These are phyloP conservation scores for Geosmithia morbida DNA, from an alignment of 2,329 filamentous ascomycete genomes.

Conservation along the genomic window DNA sequence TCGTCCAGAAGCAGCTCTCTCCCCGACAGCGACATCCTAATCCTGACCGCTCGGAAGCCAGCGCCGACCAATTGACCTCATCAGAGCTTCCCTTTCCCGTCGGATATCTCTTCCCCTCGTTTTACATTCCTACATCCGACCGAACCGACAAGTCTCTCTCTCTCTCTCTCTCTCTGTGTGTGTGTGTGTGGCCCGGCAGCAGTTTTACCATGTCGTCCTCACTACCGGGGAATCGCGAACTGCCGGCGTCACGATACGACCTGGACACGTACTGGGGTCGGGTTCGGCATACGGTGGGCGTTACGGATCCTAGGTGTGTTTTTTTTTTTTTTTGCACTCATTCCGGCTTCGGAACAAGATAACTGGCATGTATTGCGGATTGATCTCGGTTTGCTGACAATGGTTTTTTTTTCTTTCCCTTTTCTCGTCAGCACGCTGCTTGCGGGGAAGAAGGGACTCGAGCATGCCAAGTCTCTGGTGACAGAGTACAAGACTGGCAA, in stretches of 20 bases:
- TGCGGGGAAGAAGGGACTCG: slow-evolving; percentile 62
- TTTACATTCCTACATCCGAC: too few species aligned
- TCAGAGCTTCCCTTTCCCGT: too few species aligned
- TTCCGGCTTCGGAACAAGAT: too few species aligned
- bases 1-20: neutral
- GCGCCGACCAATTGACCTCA: neutral
- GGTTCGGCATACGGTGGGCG: slow-evolving; percentile 74
- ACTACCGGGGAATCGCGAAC: slow-evolving; percentile 56
- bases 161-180: too few species aligned
- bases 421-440: slow-evolving; percentile 58
- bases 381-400: too few species aligned
- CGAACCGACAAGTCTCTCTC: neutral
- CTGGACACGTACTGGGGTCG: slow-evolving; percentile 89
- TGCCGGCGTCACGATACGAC: slow-evolving; percentile 87
- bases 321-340: too few species aligned
- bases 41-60: neutral
- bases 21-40: too few species aligned
- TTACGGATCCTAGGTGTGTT: slow-evolving; percentile 94
- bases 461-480: slow-evolving; percentile 72
- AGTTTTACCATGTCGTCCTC: slow-evolving; percentile 54
- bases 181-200: too few species aligned
- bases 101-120: neutral
- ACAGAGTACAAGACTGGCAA: slow-evolving; percentile 78
- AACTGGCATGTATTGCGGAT: too few species aligned
- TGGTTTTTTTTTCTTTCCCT: too few species aligned